A percentile compares a stretch with the other conserved stretches of the same genome.
phyloP scores from a whole-genome alignment of 495 filamentous ascomycete species.

The Penicillium mononematosum region DNA sequence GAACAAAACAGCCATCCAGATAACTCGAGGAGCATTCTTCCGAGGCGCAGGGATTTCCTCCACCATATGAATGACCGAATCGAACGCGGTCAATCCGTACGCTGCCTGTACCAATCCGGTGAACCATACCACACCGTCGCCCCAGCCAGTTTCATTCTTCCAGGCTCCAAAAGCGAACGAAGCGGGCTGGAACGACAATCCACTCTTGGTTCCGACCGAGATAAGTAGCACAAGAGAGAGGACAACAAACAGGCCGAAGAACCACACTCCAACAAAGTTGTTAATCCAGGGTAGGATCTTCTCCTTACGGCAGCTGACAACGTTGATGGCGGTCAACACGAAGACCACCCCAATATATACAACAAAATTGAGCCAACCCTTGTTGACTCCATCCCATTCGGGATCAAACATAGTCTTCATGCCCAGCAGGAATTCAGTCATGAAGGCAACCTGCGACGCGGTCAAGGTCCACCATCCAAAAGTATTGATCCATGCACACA shows the following conservation, averaged over 20 bases:
- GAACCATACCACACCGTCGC: conserved; percentile 62
- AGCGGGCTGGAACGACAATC: conserved; percentile 42
- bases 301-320: conserved; percentile 47
- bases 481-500: conserved; percentile 53
- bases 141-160: conserved; percentile 63
- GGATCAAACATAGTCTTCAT: conserved; percentile 49
- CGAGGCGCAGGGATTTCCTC: conserved; percentile 49
- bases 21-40: conserved; percentile 41
- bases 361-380: conserved; percentile 48
- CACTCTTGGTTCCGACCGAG: conserved; percentile 38
- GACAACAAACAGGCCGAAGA: conserved; percentile 43
- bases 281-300: conserved; percentile 46
- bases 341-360: conserved; percentile 43
- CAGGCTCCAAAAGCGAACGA: conserved; percentile 57
- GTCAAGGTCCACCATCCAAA: conserved; percentile 53
- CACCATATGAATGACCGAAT: conserved; percentile 63
- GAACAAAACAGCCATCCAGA: conserved; percentile 43
- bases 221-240: conserved; percentile 46
- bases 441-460: conserved; percentile 49
- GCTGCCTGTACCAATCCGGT: conserved; percentile 61
- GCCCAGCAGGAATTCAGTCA: conserved; percentile 49
- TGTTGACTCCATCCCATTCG: conserved; percentile 36
- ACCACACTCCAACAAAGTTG: conserved; percentile 51
- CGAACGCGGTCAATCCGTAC: conserved; percentile 60
- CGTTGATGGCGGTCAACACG: conserved; percentile 42